Evolutionary conservation across 441 rosid genomes (phyloP), one percentile per base, ranked within the genome.

Genomic region (Croton laevigatus): DNA sequence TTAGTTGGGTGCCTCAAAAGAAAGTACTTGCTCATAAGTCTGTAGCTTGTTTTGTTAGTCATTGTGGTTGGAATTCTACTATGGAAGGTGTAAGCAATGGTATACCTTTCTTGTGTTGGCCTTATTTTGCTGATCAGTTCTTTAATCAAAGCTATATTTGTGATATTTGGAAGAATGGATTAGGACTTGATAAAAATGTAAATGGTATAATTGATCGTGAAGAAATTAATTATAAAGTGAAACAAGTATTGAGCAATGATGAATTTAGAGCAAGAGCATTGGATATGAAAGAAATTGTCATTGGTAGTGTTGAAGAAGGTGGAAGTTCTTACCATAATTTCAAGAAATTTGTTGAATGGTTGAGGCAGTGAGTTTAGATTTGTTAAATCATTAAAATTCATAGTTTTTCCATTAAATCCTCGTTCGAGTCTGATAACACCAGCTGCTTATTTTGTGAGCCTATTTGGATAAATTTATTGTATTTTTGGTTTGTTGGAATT

Each of bases 31-130:
- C 66, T 1, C 84, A 77, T 66, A 76, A 81, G 61, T 78, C 87
- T 3, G 63, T 85, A 40, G 83, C 82, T 68, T 86, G 96, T 75
- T 90, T 88, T 65, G 63, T 90, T 46, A 90, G 86, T 66, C 93
- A 84, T 49, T 86, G 89, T 66, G 93, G 87, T 12, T 90, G 90
- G 91, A 88, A 85, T 57, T 88, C 93, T 13, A 84, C 84, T 20
- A 55, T 83, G 69, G 96, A 90, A 79, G 90, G 87, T 36, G 71
- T 78, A 17, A 62, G 79, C 78, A 86, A 81, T 62, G 93, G 96
- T 5, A 46, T 85, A 32, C 91, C 91, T 6, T 75, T 88, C 73
- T n/a, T 86, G 49, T 90, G 93, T 51, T 74, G 85, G 70, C 96
- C 96, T 17, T 80, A 59, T 67, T 79, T 81, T 64, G 83, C 86